Conservation (phyloP, 192 early-diverging fungal genomes). For the Backusella luteola region DNA sequence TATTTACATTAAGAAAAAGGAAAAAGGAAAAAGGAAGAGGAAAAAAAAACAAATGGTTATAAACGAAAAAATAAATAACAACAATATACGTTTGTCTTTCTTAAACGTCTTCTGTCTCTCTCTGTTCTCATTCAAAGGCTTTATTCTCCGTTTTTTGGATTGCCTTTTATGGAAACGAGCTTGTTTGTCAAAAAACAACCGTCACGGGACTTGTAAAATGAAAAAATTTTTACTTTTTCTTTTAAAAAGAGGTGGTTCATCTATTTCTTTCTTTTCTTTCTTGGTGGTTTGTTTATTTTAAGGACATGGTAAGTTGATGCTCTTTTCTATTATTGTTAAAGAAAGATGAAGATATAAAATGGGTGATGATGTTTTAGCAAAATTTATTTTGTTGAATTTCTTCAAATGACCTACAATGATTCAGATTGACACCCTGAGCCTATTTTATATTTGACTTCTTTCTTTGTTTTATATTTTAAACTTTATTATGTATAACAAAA, state of each 20-base stretch:
- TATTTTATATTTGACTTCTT: background rate
- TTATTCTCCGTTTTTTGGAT: background rate
- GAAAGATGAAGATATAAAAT: background rate
- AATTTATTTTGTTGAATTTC: constrained; percentile 21
- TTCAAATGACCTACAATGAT: constrained; percentile 17
- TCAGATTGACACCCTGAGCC: constrained; percentile 19
- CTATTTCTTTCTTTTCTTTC: background rate
- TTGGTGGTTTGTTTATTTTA: background rate
- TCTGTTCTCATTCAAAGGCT: background rate
- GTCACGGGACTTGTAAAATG: background rate
- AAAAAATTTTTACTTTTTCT: background rate
- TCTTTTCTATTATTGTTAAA: background rate
- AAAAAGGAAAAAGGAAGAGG: background rate
- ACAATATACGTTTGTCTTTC: background rate
- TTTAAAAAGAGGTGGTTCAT: background rate
- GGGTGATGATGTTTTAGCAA: constrained; percentile 15
- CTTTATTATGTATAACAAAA: background rate
- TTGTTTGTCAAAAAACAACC: background rate
- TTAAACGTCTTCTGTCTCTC: background rate
- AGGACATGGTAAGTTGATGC: background rate
- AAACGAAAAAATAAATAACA: background rate
- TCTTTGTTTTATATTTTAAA: background rate
- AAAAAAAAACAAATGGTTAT: background rate
- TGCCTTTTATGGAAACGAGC: background rate
- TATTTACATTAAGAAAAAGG: background rate